Evolutionary conservation across 768 basidiomycete genomes (phyloP).

Genomic region (Boletus rubroflammeus): DNA sequence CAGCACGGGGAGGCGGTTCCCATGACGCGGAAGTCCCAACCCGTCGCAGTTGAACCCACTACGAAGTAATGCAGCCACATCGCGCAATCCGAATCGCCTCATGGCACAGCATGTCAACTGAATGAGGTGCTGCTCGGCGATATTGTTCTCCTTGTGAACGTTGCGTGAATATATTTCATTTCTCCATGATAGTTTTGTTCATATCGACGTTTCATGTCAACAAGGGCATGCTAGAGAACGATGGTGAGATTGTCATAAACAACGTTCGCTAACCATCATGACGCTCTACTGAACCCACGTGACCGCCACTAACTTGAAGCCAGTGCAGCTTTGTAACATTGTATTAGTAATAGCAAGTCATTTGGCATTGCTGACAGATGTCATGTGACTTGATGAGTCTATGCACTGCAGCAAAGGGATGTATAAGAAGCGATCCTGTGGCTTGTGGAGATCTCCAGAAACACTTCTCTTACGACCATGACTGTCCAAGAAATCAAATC

Average conservation of each 20-base stretch:
- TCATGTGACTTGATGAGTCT: conserved; percentile 2
- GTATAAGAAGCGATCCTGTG: conserved; percentile 1
- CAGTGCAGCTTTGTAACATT: background rate
- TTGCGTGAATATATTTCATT: background rate
- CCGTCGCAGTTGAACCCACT: no score
- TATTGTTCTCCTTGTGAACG: background rate
- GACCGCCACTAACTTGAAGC: background rate
- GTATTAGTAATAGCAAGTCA: no score
- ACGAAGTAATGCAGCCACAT: no score
- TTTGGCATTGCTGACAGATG: background rate
- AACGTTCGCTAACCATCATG: no score
- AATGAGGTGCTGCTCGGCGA: background rate
- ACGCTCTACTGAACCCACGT: no score
- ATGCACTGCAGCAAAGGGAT: background rate
- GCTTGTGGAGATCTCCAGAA: background rate
- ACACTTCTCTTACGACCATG: background rate
- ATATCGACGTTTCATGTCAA: background rate
- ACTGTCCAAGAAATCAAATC: background rate
- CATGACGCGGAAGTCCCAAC: background rate
- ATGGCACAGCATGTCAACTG: no score
- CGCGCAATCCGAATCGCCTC: no score
- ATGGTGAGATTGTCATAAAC: background rate
- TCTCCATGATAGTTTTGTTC: background rate
- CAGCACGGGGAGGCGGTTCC: no score
- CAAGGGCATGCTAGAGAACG: no score